These are phyloP conservation scores for Coemansia javaensis DNA, from an alignment of 192 early-diverging fungal species.

Conservation along the genomic window DNA sequence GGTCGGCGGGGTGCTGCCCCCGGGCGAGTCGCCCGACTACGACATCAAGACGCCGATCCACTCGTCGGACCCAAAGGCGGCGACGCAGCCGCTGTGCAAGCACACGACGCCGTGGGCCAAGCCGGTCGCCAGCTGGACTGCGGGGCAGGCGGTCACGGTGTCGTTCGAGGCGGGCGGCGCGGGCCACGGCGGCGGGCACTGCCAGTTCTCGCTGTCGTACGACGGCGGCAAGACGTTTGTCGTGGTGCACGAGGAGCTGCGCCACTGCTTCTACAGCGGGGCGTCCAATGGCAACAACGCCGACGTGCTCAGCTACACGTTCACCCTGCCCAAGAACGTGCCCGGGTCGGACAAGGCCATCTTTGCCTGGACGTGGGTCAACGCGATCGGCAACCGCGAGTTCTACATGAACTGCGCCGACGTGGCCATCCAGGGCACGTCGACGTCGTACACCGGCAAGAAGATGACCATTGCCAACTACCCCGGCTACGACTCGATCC, in stretches of 20 bases:
- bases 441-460: constrained; percentile 45
- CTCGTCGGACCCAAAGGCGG: background rate
- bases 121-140: constrained; percentile 36
- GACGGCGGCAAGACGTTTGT: constrained; percentile 55
- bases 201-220: constrained; percentile 57
- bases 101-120: constrained; percentile 22
- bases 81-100: constrained; percentile 49
- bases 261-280: constrained; percentile 40
- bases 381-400: constrained; percentile 65
- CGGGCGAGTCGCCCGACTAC: constrained; percentile 39
- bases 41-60: constrained; percentile 11
- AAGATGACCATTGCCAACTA: constrained; percentile 57
- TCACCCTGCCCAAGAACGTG: constrained; percentile 51
- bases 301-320: constrained; percentile 24
- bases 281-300: constrained; percentile 10
- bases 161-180: constrained; percentile 41
- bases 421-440: constrained; percentile 54
- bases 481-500: constrained; percentile 48
- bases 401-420: constrained; percentile 74
- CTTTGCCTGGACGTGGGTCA: constrained; percentile 70
- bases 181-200: constrained; percentile 56
- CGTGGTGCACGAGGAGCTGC: constrained; percentile 50
- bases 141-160: constrained; percentile 46
- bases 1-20: constrained; percentile 32
- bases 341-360: constrained; percentile 43